Percentiles rank a stretch among this genome's conserved stretches.
These are phyloP conservation scores for Chlorella sorokiniana DNA, from an alignment of 139 green algal genomes.

Conservation along the genomic window DNA sequence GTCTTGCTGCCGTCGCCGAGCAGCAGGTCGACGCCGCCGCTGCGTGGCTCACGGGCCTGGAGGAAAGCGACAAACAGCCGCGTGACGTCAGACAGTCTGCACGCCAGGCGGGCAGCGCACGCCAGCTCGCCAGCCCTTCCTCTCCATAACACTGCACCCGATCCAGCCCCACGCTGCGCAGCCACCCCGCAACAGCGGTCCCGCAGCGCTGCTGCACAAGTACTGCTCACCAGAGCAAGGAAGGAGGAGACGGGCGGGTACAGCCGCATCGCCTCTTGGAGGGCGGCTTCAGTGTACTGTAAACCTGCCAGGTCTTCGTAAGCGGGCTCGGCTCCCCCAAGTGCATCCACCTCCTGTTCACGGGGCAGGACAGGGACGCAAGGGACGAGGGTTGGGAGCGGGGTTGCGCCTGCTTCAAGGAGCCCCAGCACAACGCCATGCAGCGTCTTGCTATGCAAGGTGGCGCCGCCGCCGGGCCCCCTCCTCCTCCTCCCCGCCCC, in stretches of 20 bases:
- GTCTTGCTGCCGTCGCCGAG: background rate
- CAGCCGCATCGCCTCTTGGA: conserved; percentile 61
- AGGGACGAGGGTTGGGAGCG: background rate
- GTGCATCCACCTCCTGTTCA: conserved; percentile 48
- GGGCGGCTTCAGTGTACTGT: conserved; percentile 47
- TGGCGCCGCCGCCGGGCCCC: too few relatives aligned
- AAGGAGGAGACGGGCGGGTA: conserved; percentile 54
- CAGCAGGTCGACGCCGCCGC: conserved; percentile 1
- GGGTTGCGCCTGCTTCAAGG: background rate
- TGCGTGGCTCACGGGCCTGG: conserved; percentile 25
- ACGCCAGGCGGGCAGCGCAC: background rate
- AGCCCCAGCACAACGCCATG: background rate
- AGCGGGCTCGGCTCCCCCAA: conserved; percentile 23
- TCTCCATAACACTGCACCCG: too few relatives aligned
- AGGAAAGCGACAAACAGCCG: conserved; percentile 3
- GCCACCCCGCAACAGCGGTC: too few relatives aligned
- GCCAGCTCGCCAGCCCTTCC: conserved; percentile 15
- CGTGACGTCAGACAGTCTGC: background rate
- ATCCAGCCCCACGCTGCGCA: too few relatives aligned
- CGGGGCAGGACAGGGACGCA: too few relatives aligned
- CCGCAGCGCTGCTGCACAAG: background rate
- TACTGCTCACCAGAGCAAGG: conserved; percentile 8
- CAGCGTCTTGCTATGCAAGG: too few relatives aligned
- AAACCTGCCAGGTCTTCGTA: conserved; percentile 47
- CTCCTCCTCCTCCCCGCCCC: too few relatives aligned